Evolutionary conservation across 2,329 filamentous ascomycete genomes (phyloP).

Genomic region (Colletotrichum sublineola): DNA sequence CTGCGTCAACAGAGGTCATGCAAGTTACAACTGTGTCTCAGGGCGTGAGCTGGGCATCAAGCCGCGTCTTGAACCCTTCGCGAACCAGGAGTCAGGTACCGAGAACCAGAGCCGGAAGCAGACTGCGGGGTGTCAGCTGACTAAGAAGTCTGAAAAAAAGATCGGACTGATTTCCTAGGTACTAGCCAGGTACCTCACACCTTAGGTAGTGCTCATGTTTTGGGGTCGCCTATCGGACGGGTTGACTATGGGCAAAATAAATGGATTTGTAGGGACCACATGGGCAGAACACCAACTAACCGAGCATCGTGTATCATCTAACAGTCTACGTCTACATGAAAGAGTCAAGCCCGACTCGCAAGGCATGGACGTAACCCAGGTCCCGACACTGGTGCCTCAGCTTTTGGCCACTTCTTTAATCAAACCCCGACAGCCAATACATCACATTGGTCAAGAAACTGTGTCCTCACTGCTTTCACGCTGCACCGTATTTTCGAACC

Average conservation of each 20-base stretch:
- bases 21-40: slow-evolving; percentile 9
- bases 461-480: not conserved
- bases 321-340: not conserved
- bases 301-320: not conserved
- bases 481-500: not conserved
- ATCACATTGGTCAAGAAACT: slow-evolving; percentile 1
- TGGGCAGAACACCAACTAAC: not conserved
- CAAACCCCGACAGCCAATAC: not conserved
- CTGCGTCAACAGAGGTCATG: not conserved
- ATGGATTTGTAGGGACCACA: not conserved
- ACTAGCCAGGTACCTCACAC: too few relatives aligned
- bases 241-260: too few relatives aligned
- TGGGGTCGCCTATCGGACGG: too few relatives aligned
- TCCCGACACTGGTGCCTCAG: not conserved
- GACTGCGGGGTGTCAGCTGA: slow-evolving; percentile 27
- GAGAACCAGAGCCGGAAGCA: slow-evolving; percentile 24
- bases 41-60: not conserved
- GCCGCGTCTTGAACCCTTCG: slow-evolving; percentile 8
- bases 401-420: not conserved
- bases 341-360: not conserved
- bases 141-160: not conserved
- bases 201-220: too few relatives aligned
- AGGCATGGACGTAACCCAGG: not conserved
- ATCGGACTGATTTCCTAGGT: not conserved
- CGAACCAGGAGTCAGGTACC: slow-evolving; percentile 22